Evolutionary conservation across 306 rosid genomes (phyloP), one percentile per base, ranked within the genome.

Genomic region (Boehmeria nivea): DNA sequence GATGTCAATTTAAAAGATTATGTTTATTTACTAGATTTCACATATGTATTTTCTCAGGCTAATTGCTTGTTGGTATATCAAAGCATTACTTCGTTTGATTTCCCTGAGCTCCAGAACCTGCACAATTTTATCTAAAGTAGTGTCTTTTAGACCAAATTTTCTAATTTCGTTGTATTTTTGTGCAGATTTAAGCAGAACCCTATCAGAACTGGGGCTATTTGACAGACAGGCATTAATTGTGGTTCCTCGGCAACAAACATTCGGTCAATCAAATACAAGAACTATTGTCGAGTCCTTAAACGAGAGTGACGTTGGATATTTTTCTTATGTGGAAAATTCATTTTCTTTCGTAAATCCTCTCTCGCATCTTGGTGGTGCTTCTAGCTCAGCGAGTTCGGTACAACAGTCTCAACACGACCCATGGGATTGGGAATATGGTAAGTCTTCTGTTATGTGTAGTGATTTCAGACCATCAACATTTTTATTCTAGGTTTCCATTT

Each of bases 221-320:
- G 76, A 74, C 51, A 74, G 87, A 59, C 87, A 81, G 67, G 74
- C 87, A 25, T 52, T 81, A 56, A 68, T 77, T 39, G 60, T 74
- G 68, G 83, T 81, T 38, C 81, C 76, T 6, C 78, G 49, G 36
- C 71, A 38, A 47, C 51, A 61, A 57, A 72, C 54, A 10, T 15
- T 60, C 8, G 61, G 28, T 27, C 63, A 34, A 40, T 33, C 70
- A 51, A 59, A 44, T 56, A 19, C 65, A 49, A 43, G 51, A 13
- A 59, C 38, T 34, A 47, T 15, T 53, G 71, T 26, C 34, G 63
- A 49, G 26, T 55, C 78, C 15, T 65, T 77, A 22, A 44, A 60
- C 51, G 80, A 56, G 69, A 74, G 53, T 46, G 59, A 39, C 12
- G 78, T 60, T 33, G 80, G 87, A 23, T 71, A 71, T 61, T 74